A percentile compares a stretch with the other conserved stretches of the same genome.
Evolutionary conservation across 169 alveolate genomes (phyloP).

Genomic region (Amoebophrya sp.): DNA sequence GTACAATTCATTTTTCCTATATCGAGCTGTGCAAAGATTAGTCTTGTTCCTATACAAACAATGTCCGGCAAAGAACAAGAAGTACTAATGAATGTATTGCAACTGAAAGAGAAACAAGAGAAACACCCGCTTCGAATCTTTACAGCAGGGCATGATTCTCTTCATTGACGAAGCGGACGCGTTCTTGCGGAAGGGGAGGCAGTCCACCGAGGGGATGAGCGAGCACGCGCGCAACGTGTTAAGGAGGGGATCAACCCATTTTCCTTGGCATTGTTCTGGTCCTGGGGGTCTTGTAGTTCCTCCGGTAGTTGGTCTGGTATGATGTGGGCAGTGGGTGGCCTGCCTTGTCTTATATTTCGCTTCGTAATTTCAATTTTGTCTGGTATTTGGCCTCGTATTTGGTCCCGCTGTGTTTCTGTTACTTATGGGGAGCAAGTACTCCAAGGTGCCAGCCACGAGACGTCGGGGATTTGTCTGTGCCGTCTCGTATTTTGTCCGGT

Average conservation of each 20-base stretch:
- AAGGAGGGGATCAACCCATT: too few relatives aligned
- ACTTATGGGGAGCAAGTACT: too few relatives aligned
- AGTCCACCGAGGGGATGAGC: slow-evolving; percentile 48
- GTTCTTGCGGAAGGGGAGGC: slow-evolving; percentile 57
- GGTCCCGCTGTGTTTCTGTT: not conserved
- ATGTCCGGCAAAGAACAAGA: not conserved
- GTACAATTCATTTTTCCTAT: too few relatives aligned
- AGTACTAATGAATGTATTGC: not conserved
- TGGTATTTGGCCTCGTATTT: too few relatives aligned
- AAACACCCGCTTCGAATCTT: not conserved
- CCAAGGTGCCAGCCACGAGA: too few relatives aligned
- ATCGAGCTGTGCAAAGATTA: not conserved
- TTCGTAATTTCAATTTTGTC: too few relatives aligned
- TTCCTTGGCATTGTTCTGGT: too few relatives aligned
- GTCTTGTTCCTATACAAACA: not conserved
- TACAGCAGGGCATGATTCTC: slow-evolving; percentile 56
- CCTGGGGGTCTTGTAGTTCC: too few relatives aligned
- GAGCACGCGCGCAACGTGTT: slow-evolving; percentile 78
- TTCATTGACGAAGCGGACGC: slow-evolving; percentile 98
- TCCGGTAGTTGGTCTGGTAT: too few relatives aligned
- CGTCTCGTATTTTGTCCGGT: too few relatives aligned
- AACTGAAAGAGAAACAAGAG: not conserved
- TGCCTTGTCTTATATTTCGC: not conserved
- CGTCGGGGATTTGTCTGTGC: too few relatives aligned
- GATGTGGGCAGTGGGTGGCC: too few relatives aligned